Base-by-base conservation (phyloP, 2,329 filamentous ascomycete species). In the Neopestalotiopsis sp. region DNA sequence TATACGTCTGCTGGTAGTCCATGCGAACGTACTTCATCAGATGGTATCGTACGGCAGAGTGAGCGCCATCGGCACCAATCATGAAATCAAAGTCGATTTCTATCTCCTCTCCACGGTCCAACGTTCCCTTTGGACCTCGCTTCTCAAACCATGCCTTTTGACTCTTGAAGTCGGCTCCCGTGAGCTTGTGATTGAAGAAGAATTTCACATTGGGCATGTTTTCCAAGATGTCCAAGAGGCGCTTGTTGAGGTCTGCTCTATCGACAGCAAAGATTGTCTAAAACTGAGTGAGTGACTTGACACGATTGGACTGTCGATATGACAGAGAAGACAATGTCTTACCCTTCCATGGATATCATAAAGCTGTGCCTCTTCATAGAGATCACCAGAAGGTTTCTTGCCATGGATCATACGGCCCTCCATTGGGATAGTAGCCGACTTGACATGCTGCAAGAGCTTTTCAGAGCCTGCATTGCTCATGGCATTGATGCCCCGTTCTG, bases 391-490 rank as follows among this genome's bases (percentile, higher is more conserved):
- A 9, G 87, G 84, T 24, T 85, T 84, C 74, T 84, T 85, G 42
- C 94, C 90, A 77, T 99, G 96, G 71, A 99, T 97, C 96, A 99
- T 99, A 32, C 96, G 93, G 13, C 95, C 96, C 78, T 92, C 86
- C 94, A 99, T 98, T 12, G 95, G 95, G 69, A 98, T 94, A 0
- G 95, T 95, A 65, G 91, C 89, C 1, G 84, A 84, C 75, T 97
- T 86, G 40, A 98, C 89, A 74, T 90, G 86, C 13, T 95, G 86
- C 40, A 97, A 84, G 45, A 98, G 86, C 3, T 85, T 86, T 3
- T 89, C 82, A 40, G 90, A 87, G 32, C 89, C 88, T 1, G 93
- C 89, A 74, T 92, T 85, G 66, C 89, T 88, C 81, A 99, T 91
- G 28, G 95, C 93, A 79, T 96, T 93, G 79, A 98, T 95, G 40